phyloP scores from a whole-genome alignment of 805 yeast genomes.

The Teunomyces atbi region DNA sequence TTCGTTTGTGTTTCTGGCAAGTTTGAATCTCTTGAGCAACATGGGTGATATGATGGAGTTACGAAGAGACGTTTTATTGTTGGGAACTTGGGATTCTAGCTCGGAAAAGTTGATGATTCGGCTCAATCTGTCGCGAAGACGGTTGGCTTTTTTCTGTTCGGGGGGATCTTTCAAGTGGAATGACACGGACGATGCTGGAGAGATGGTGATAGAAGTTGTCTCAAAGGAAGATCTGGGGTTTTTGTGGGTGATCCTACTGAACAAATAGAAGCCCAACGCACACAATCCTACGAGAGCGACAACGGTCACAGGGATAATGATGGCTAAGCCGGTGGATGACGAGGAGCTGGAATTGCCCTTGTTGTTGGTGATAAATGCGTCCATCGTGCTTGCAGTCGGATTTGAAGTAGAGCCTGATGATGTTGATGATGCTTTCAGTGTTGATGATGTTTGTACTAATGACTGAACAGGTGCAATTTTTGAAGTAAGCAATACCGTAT shows the following conservation, averaged over 20 bases:
- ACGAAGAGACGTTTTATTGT: neutral
- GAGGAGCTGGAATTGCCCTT: neutral
- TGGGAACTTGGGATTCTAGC: conserved; percentile 3
- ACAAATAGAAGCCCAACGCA: conserved; percentile 7
- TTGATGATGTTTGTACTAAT: neutral
- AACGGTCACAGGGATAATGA: conserved; percentile 23
- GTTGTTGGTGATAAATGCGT: neutral
- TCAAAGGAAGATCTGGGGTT: too few relatives aligned
- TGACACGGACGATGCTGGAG: neutral
- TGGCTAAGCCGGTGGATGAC: conserved; percentile 19
- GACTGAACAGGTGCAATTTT: neutral
- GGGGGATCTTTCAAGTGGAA: neutral
- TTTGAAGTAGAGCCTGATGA: neutral
- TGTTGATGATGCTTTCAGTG: neutral
- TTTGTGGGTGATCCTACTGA: conserved; percentile 5
- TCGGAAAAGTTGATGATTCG: conserved; percentile 22
- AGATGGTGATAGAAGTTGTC: neutral
- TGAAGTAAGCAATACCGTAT: neutral
- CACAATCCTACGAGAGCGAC: conserved; percentile 9
- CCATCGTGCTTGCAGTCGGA: neutral
- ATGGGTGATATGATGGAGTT: conserved; percentile 25
- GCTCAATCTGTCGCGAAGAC: conserved; percentile 23
- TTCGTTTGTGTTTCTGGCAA: conserved; percentile 13
- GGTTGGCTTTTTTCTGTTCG: conserved; percentile 12
- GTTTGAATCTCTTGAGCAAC: conserved; percentile 32